A percentile compares a stretch with the other conserved stretches of the same genome.
Evolutionary conservation across 352 stramenopile genomes (phyloP).

Genomic region (Phytophthora nicotianae): DNA sequence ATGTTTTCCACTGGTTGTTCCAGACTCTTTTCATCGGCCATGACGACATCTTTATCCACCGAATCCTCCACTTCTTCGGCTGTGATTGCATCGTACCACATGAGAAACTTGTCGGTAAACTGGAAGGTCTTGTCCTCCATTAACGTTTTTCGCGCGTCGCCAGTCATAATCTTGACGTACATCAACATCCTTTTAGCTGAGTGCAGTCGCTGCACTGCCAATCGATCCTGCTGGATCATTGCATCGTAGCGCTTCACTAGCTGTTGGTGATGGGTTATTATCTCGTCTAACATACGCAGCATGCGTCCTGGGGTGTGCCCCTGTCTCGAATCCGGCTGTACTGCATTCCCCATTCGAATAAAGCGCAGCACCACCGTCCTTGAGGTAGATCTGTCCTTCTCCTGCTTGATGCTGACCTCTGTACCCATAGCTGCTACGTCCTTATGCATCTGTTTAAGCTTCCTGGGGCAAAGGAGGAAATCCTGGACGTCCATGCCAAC

Average conservation of each 20-base stretch:
- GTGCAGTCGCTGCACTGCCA: slow-evolving; percentile 50
- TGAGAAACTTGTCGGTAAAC: slow-evolving; percentile 57
- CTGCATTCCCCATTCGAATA: slow-evolving; percentile 49
- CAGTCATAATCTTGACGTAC: slow-evolving; percentile 56
- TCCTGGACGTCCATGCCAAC: slow-evolving; percentile 66
- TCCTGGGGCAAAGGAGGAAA: slow-evolving; percentile 52
- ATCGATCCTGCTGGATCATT: slow-evolving; percentile 45
- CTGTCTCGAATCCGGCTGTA: slow-evolving; percentile 43
- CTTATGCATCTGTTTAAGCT: slow-evolving; percentile 50
- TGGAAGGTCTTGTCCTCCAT: slow-evolving; percentile 52
- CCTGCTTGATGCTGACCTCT: slow-evolving; percentile 20
- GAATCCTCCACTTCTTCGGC: slow-evolving; percentile 2
- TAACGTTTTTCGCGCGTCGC: slow-evolving; percentile 37
- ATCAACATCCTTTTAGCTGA: slow-evolving; percentile 69
- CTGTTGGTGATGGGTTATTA: slow-evolving; percentile 38
- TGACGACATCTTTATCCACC: slow-evolving; percentile 17
- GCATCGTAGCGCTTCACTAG: slow-evolving; percentile 44
- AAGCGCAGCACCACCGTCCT: slow-evolving; percentile 60
- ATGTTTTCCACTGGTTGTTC: slow-evolving; percentile 31
- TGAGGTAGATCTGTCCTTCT: slow-evolving; percentile 23
- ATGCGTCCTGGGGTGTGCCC: slow-evolving; percentile 50
- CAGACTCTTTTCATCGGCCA: slow-evolving; percentile 8
- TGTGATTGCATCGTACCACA: slow-evolving; percentile 49
- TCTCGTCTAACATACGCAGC: slow-evolving; percentile 49
- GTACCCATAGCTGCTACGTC: slow-evolving; percentile 34